Base-by-base conservation (phyloP, 2,329 filamentous ascomycete species). In the Fonsecaea pedrosoi region DNA sequence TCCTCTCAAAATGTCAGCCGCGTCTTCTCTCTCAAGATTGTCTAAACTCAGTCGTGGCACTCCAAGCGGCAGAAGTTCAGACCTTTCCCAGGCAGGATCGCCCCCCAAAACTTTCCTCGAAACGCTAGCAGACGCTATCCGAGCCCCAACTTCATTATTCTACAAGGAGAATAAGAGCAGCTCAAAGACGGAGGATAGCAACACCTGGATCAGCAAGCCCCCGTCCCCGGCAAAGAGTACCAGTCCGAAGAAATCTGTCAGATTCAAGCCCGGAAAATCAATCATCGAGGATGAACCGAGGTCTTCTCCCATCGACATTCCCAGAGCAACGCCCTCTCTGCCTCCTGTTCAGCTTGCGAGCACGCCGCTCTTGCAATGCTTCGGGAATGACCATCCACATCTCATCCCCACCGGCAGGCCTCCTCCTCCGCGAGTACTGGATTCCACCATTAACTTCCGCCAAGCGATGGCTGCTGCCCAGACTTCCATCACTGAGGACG, bases 251-350 rank as follows among this genome's bases (percentile, higher is more conserved):
- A 70, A 70, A 37, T 69, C 68, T 13, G 70, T 71, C 38, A 58
- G 68, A 45, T 67, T 71, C 53, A 59, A 50, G 56, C 42, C 65
- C 18, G 53, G 60, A 48, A 61, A 58, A 25, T 67, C 64, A 13
- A 25, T 68, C 42, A 65, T 70, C 58, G 54, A 64, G 12, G 12
- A 45, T 30, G 61, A 66, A 53, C 38, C 64, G 25, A 64, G 50
- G 45, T 64, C 69, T 54, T 63, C 62, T 45, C 70, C 70, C 7
- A 71, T 70, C 30, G 64, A 70, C 54, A 69, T 70, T n/a, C 70
- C 70, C 9, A 67, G 67, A 42, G 21, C 65, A 34, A 56, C 61
- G 15, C 68, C 70, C 15, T 58, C 58, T 5, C 54, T 71, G 62
- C 68, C 70, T 34, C 66, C 68, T 10, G 54, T 69, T 30, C 48